Evolutionary conservation across 768 basidiomycete genomes (phyloP), one percentile per base, ranked within the genome.

Genomic region (Boletus subcaerulescens): DNA sequence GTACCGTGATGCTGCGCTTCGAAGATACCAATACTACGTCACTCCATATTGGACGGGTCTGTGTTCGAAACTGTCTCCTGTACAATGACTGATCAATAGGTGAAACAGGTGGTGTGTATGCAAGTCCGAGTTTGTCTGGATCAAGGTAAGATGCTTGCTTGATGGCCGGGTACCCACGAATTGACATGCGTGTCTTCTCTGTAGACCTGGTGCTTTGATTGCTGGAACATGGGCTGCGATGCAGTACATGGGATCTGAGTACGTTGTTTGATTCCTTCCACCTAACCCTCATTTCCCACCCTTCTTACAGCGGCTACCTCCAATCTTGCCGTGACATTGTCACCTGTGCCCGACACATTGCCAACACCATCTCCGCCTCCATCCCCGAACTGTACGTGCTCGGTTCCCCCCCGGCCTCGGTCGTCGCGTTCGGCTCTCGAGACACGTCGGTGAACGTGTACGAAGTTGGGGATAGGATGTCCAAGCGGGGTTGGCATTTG

Each of bases 191-290:
- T 14, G 9, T 15, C 20, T 39, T 15, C 5, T n/a, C 0, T 35
- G 14, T 15, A 92, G 95, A 38, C 91, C 95, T 1, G 97, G 96
- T 7, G 86, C 94, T 0, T 74, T 98, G 57, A 87, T 99, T 56
- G 96, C 96, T 24, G 96, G 91, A 44, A 86, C 93, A 29, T 99
- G 94, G 93, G 96, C 96, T 8, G 93, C 93, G 3, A 87, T 99
- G 85, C 89, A 96, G 58, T 84, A 91, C 68, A 87, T 98, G 76
- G 96, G 96, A 29, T 78, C 86, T 56, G 79, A 87, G 91, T 93
- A 65, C 48, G 87, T 77, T 18, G 38, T 50, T 12, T 39, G 15
- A 18, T 43, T 32, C 39, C 8, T 42, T 4, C 1, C 29, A 9
- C 0, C 26, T 42, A 50, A 26, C 20, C 39, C 40, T 12, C 17